Evolutionary conservation across 179 eudicot genomes (phyloP).

Genomic region (Beta lomatogona): DNA sequence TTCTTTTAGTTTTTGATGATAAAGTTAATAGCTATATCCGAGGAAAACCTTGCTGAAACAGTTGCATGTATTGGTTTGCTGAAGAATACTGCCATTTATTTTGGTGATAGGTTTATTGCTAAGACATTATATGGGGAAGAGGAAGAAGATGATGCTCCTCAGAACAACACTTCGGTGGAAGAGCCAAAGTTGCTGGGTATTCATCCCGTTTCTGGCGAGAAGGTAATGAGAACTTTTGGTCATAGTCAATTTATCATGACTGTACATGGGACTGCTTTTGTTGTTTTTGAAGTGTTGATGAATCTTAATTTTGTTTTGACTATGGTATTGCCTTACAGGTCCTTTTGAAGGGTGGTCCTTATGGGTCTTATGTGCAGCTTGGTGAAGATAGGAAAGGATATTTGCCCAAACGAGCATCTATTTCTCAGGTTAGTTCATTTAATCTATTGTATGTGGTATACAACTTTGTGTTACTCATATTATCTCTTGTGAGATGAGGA

Average conservation of each 20-base stretch:
- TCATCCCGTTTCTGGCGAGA: slow-evolving; percentile 72
- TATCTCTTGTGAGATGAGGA: not conserved
- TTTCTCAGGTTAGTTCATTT: slow-evolving; percentile 43
- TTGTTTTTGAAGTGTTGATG: not conserved
- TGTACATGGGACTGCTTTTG: not conserved
- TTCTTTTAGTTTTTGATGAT: not conserved
- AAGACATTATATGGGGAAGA: slow-evolving; percentile 82
- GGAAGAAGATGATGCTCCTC: slow-evolving; percentile 67
- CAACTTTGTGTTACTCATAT: not conserved
- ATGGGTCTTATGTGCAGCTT: slow-evolving; percentile 89
- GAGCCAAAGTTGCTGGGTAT: slow-evolving; percentile 83
- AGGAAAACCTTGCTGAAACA: slow-evolving; percentile 3
- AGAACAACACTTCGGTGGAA: slow-evolving; percentile 40
- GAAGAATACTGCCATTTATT: slow-evolving; percentile 13
- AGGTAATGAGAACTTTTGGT: slow-evolving; percentile 49
- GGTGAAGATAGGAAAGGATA: slow-evolving; percentile 91
- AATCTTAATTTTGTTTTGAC: not conserved
- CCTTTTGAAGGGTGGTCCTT: slow-evolving; percentile 86
- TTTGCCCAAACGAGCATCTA: slow-evolving; percentile 73
- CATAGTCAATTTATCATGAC: not conserved
- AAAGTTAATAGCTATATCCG: slow-evolving; percentile 4
- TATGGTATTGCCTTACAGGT: slow-evolving; percentile 43
- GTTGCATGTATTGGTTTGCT: slow-evolving; percentile 8
- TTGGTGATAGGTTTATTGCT: slow-evolving; percentile 74
- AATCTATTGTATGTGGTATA: not conserved